These are phyloP conservation scores for Lentinula sp. DNA, from an alignment of 768 basidiomycete species.

Conservation along the genomic window DNA sequence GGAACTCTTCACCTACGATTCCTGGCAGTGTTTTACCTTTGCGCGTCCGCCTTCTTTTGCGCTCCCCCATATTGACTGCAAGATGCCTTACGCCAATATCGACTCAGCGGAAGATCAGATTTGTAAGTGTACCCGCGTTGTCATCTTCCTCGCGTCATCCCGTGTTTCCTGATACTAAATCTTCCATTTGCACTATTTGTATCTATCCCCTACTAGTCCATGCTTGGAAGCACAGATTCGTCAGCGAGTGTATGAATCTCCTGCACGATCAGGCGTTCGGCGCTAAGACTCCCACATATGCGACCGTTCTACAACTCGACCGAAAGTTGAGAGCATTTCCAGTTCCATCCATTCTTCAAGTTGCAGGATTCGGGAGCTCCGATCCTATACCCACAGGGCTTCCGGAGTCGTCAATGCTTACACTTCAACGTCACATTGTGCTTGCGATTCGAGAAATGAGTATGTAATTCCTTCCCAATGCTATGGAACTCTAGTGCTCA, in stretches of 20 bases:
- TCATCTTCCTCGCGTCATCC: not conserved
- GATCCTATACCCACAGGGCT: constrained; percentile 37
- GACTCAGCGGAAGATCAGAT: constrained; percentile 49
- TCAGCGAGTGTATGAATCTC: constrained; percentile 62
- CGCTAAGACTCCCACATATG: constrained; percentile 62
- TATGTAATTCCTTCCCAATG: constrained; percentile 25
- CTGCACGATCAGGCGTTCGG: constrained; percentile 70
- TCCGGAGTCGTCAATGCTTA: constrained; percentile 47
- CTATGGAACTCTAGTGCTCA: not conserved
- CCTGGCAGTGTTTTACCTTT: constrained; percentile 61
- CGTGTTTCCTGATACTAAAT: not conserved
- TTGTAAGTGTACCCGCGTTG: constrained; percentile 35
- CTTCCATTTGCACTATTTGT: constrained; percentile 3
- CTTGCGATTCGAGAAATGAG: constrained; percentile 66
- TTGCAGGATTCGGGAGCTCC: constrained; percentile 59
- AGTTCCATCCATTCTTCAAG: constrained; percentile 59
- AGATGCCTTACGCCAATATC: constrained; percentile 41
- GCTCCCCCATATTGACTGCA: constrained; percentile 62
- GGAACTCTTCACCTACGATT: constrained; percentile 54
- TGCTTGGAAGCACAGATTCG: constrained; percentile 66
- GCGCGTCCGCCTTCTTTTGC: constrained; percentile 66
- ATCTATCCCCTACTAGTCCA: constrained; percentile 35
- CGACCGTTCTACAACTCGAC: constrained; percentile 61
- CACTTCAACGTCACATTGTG: constrained; percentile 61
- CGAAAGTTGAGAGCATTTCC: constrained; percentile 64